Percentiles rank a stretch among this genome's conserved stretches.
phyloP scores from a whole-genome alignment of 208 protist genomes.

The Sergeia podlipaevii region DNA sequence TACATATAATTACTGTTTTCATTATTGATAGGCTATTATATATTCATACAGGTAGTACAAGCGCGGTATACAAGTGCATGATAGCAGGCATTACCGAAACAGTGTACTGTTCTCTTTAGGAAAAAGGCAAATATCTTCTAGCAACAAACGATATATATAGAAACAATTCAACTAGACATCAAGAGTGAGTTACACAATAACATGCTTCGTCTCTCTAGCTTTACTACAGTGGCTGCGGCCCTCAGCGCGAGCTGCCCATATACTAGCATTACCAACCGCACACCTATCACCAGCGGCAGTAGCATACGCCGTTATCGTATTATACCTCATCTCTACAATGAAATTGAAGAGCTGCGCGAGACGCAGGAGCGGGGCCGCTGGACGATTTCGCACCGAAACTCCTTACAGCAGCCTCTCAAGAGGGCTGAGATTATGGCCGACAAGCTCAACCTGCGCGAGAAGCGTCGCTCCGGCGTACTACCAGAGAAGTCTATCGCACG shows the following conservation, averaged over 20 bases:
- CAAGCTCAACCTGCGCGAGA: conserved; percentile 86
- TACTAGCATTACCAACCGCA: no score
- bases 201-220: conserved; percentile 22
- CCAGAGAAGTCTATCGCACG: conserved; percentile 87
- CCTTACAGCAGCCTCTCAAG: conserved; percentile 82
- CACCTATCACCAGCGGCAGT: neutral
- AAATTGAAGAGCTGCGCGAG: conserved; percentile 87
- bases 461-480: conserved; percentile 61
- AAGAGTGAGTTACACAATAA: no score
- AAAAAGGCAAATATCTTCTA: no score
- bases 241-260: neutral
- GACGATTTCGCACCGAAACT: conserved; percentile 80
- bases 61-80: no score
- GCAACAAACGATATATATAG: no score
- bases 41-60: no score
- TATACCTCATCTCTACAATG: conserved; percentile 78
- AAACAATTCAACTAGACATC: no score
- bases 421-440: conserved; percentile 84
- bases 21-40: no score
- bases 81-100: no score
- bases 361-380: conserved; percentile 77
- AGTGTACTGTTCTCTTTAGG: no score
- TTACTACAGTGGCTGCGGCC: neutral
- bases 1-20: no score
- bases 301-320: conserved; percentile 65